These are phyloP conservation scores for Seiridium unicorne DNA, from an alignment of 2,329 filamentous ascomycete species.

Conservation along the genomic window DNA sequence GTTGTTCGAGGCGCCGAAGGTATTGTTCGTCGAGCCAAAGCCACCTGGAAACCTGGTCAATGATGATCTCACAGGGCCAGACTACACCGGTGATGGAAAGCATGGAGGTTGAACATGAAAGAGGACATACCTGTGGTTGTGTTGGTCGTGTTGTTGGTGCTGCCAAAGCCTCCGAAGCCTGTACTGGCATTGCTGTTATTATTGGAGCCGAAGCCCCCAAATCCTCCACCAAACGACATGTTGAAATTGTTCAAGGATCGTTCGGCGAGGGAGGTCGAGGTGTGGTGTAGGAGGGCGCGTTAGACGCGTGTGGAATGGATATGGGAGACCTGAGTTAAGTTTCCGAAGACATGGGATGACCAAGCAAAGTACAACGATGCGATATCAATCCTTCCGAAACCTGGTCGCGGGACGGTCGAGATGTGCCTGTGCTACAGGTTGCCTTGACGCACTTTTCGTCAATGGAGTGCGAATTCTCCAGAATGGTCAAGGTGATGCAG, in stretches of 20 bases:
- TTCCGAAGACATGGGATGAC: constrained; percentile 11
- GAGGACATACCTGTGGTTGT: constrained; percentile 19
- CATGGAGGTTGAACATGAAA: constrained; percentile 8
- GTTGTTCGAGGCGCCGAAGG: constrained; percentile 26
- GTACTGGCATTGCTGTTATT: constrained; percentile 27
- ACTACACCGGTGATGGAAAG: neutral
- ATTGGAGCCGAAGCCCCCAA: constrained; percentile 47
- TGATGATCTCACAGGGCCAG: constrained; percentile 10
- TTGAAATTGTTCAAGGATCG: neutral
- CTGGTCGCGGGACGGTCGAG: too few species aligned
- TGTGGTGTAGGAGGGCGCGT: constrained; percentile 8
- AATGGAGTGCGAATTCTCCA: neutral
- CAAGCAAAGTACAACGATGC: neutral
- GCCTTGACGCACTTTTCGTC: neutral
- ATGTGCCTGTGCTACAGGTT: too few species aligned
- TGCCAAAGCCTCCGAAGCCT: constrained; percentile 36
- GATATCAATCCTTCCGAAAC: neutral
- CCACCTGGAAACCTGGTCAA: constrained; percentile 21
- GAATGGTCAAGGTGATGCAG: neutral
- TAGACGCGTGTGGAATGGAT: constrained; percentile 11
- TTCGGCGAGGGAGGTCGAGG: neutral
- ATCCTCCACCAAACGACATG: constrained; percentile 39
- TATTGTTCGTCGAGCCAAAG: constrained; percentile 34
- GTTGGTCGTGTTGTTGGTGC: constrained; percentile 30
- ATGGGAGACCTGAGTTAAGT: constrained; percentile 3